Evolutionary conservation across 305 asterid genomes (phyloP), one percentile per base, ranked within the genome.

Genomic region (Rubia balearica): DNA sequence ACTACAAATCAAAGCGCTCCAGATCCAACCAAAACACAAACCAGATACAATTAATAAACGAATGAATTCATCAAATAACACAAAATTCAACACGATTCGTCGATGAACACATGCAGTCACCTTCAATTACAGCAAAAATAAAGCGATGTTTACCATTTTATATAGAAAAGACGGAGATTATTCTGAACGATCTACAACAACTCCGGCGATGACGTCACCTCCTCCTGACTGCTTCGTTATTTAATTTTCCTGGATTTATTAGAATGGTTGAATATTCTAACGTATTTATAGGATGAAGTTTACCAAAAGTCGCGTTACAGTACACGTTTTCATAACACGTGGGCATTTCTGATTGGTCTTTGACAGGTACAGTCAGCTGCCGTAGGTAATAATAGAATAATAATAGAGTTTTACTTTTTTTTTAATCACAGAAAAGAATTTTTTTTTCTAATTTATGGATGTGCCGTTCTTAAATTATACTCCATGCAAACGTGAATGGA

Each of bases 111-210:
- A 41, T 24, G 49, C 27, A 42, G 53, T 62, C 17, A 6, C 8
- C n/a, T 19, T 65, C 21, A 5, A 30, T 16, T 16, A 63, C 22
- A 7, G n/a, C 64, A 12, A 46, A 30, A 24, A 0, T 14, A 12
- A 1, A 8, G 16, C 16, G 10, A 19, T 49, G 17, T 21, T 33
- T 65, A 79, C 83, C 83, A 79, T 79, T 19, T 24, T 79, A 53
- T 5, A 14, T 8, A 40, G 22, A 65, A 21, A 36, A 71, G 67
- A 74, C 68, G 71, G 70, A 79, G 68, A 69, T 55, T 73, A 46
- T 61, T 69, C 56, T 22, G 73, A 21, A 21, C 73, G 59, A 63
- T 57, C 41, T 53, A 27, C 49, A 57, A 27, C 49, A 57, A 41
- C 75, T 63, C 80, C 76, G 76, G 69, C 55, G 69, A 76, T 40